These are phyloP conservation scores for Cordyceps pruinosa DNA, from an alignment of 2,329 filamentous ascomycete species.

Conservation along the genomic window DNA sequence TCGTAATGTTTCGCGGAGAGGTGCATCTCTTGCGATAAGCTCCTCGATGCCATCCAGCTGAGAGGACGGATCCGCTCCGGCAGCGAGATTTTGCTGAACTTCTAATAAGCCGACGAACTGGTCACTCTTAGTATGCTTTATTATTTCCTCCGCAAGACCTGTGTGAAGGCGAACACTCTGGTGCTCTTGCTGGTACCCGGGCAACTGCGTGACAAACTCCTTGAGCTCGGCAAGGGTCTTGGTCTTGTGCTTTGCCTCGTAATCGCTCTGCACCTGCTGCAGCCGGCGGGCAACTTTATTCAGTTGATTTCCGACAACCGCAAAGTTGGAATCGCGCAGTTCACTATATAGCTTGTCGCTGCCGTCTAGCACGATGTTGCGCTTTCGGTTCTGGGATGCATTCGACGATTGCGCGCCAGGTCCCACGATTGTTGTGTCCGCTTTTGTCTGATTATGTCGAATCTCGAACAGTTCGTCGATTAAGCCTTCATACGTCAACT, in stretches of 20 bases:
- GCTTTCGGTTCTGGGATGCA: constrained; percentile 59
- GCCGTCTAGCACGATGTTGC: constrained; percentile 82
- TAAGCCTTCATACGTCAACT: constrained; percentile 92
- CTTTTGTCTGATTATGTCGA: constrained; percentile 83
- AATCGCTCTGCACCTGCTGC: constrained; percentile 74
- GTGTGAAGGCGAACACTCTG: constrained; percentile 90
- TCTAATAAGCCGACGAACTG: constrained; percentile 83
- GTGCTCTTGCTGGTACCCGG: constrained; percentile 87
- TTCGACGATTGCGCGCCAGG: constrained; percentile 56
- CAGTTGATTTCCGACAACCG: constrained; percentile 79
- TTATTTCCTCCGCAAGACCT: constrained; percentile 87
- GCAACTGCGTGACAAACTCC: constrained; percentile 90
- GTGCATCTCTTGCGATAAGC: constrained; percentile 80
- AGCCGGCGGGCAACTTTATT: constrained; percentile 87
- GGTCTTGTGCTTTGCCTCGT: constrained; percentile 81
- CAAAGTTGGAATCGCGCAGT: constrained; percentile 88
- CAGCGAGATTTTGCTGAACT: constrained; percentile 91
- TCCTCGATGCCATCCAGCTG: constrained; percentile 91
- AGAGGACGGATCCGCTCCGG: constrained; percentile 78
- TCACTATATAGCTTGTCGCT: constrained; percentile 85
- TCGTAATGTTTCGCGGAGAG: constrained; percentile 73
- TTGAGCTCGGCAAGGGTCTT: constrained; percentile 87
- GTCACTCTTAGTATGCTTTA: constrained; percentile 85
- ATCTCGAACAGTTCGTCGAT: constrained; percentile 93
- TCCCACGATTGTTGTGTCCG: constrained; percentile 85